These are phyloP conservation scores for Ustilago loliicola DNA, from an alignment of 1,284 basidiomycete genomes.

Conservation along the genomic window DNA sequence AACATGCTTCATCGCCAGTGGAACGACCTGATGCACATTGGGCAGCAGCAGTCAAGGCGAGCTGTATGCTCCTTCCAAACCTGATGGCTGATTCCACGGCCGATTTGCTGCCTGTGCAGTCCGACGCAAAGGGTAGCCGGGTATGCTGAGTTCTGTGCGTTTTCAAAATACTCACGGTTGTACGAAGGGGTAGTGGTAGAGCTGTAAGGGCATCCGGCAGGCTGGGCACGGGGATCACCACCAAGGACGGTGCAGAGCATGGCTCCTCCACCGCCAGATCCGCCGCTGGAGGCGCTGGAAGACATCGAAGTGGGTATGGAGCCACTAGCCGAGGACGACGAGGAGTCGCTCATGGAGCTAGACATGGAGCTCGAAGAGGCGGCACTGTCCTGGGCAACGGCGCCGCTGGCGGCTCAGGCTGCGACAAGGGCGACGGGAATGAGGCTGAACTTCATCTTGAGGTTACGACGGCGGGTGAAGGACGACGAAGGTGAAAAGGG, in stretches of 20 bases:
- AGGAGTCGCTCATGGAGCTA: slow-evolving; percentile 21
- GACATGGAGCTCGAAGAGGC: slow-evolving; percentile 20
- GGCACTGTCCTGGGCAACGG: slow-evolving; percentile 50
- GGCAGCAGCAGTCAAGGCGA: not conserved
- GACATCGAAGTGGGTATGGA: slow-evolving; percentile 43
- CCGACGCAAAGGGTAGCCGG: not conserved
- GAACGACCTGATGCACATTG: too few relatives aligned
- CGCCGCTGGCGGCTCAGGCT: slow-evolving; percentile 51
- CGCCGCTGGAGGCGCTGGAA: slow-evolving; percentile 29
- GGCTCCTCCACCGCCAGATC: slow-evolving; percentile 16
- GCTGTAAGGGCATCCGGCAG: slow-evolving; percentile 54
- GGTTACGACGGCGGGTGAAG: not conserved
- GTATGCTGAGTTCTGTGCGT: not conserved
- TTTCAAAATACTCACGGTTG: slow-evolving; percentile 50
- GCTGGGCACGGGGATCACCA: slow-evolving; percentile 38
- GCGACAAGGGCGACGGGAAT: slow-evolving; percentile 57
- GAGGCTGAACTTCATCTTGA: slow-evolving; percentile 62
- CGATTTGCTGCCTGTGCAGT: not conserved
- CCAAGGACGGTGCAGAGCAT: slow-evolving; percentile 55
- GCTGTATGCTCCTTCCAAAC: too few relatives aligned
- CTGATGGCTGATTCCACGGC: too few relatives aligned
- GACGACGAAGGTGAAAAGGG: slow-evolving; percentile 4
- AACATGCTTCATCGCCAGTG: slow-evolving; percentile 1
- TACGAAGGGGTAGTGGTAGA: slow-evolving; percentile 58
- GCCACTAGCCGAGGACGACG: slow-evolving; percentile 20